Conservation (phyloP, 352 stramenopile genomes). For the Hyaloperonospora brassicae region DNA sequence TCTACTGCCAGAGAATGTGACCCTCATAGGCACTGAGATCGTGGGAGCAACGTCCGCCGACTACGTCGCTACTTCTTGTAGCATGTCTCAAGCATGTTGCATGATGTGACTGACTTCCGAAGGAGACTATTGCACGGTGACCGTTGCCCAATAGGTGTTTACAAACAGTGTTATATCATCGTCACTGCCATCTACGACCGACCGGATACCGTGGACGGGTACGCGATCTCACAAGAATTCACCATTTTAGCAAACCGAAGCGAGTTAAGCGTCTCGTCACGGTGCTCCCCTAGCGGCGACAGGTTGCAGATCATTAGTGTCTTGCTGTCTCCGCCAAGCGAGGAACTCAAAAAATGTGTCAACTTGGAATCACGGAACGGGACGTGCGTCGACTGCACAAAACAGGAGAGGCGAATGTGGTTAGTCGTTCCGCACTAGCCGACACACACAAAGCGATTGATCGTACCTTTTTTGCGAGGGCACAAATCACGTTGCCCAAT, state of each 20-base stretch:
- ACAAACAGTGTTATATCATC: conserved; percentile 8
- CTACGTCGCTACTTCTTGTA: too few relatives aligned
- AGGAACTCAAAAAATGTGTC: conserved; percentile 80
- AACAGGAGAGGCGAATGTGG: neutral
- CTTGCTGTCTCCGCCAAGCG: conserved; percentile 80
- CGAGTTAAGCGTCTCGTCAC: conserved; percentile 82
- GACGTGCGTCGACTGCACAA: conserved; percentile 52
- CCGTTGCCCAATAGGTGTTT: conserved; percentile 10
- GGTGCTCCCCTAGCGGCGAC: conserved; percentile 61
- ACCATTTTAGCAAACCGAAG: conserved; percentile 84
- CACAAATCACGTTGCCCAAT: conserved; percentile 78
- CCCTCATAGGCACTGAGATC: conserved; percentile 37
- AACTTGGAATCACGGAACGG: conserved; percentile 87
- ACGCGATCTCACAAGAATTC: conserved; percentile 82
- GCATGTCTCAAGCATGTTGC: conserved; percentile 52
- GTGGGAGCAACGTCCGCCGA: conserved; percentile 48
- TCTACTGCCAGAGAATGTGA: conserved; percentile 42
- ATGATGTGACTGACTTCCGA: conserved; percentile 32
- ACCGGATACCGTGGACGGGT: conserved; percentile 45
- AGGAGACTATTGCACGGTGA: neutral
- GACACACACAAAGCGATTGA: neutral
- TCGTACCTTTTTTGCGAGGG: conserved; percentile 70
- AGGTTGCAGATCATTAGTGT: conserved; percentile 89
- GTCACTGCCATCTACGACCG: conserved; percentile 26
- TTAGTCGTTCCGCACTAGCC: neutral